phyloP scores from a whole-genome alignment of 1,284 basidiomycete genomes.

The Kalmanozyma brasiliensis region DNA sequence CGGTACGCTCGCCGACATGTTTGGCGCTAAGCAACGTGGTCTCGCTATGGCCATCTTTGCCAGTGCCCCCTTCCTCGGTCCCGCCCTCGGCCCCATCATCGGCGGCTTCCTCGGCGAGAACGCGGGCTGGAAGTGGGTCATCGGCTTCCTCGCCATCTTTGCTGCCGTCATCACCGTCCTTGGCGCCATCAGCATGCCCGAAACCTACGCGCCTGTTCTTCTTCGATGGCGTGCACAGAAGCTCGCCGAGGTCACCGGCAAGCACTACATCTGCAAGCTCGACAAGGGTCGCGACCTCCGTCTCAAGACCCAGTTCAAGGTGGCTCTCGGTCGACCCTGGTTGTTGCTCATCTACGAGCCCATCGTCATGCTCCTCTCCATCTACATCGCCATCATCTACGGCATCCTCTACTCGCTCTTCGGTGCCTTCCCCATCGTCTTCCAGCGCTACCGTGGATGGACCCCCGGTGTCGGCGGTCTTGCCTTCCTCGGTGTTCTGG shows the following conservation, averaged over 20 bases:
- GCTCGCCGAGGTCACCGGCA: conserved; percentile 56
- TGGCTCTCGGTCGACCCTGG: conserved; percentile 61
- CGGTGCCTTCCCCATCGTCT: conserved; percentile 67
- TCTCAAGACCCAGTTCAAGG: conserved; percentile 54
- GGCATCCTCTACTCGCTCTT: conserved; percentile 68
- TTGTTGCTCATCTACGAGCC: conserved; percentile 75
- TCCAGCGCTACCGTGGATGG: conserved; percentile 57
- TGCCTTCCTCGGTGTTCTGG: conserved; percentile 66
- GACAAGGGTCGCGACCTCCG: conserved; percentile 56
- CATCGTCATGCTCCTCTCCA: conserved; percentile 78
- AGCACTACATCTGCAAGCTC: conserved; percentile 57
- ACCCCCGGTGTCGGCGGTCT: conserved; percentile 62
- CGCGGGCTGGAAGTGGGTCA: conserved; percentile 77
- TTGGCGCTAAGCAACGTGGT: conserved; percentile 77
- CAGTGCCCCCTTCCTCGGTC: conserved; percentile 81
- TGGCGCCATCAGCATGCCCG: conserved; percentile 78
- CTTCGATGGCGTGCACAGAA: conserved; percentile 56
- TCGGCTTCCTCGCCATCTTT: conserved; percentile 79
- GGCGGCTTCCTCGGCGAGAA: conserved; percentile 70
- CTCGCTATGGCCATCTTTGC: conserved; percentile 78
- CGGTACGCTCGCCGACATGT: conserved; percentile 74
- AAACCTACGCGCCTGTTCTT: conserved; percentile 72
- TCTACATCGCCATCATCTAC: conserved; percentile 82
- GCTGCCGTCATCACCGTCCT: conserved; percentile 71
- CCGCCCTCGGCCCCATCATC: conserved; percentile 69